Evolutionary conservation across 2,329 filamentous ascomycete genomes (phyloP).

Genomic region (Teratosphaeria destructans): DNA sequence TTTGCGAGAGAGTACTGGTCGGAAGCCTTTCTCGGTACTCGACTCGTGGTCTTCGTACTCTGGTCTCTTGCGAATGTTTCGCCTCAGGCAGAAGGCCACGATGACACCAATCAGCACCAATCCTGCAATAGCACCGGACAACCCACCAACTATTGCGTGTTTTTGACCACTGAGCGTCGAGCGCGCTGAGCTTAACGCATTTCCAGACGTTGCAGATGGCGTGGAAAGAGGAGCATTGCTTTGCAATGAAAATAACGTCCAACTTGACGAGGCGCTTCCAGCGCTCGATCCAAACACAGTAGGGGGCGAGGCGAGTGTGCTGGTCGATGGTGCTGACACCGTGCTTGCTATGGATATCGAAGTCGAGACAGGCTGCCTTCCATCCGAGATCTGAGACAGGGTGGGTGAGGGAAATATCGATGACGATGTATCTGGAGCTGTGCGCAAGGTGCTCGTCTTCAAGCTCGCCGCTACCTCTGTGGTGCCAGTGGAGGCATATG

Average conservation of each 20-base stretch:
- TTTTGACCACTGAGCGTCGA: slow-evolving; percentile 7
- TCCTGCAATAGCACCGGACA: slow-evolving; percentile 22
- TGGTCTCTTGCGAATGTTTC: slow-evolving; percentile 8
- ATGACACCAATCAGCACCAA: slow-evolving; percentile 19
- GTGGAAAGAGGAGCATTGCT: neutral
- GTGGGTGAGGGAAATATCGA: neutral
- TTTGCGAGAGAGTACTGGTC: slow-evolving; percentile 3
- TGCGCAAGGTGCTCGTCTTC: neutral
- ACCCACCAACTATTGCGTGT: slow-evolving; percentile 21
- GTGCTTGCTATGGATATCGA: neutral
- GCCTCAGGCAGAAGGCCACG: slow-evolving; percentile 17
- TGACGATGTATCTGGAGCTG: neutral
- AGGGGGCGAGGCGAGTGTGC: neutral
- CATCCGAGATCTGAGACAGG: neutral
- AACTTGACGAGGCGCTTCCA: neutral
- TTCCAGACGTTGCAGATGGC: neutral
- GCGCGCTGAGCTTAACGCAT: neutral
- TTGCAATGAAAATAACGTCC: neutral
- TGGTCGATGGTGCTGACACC: neutral
- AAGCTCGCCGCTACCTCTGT: neutral
- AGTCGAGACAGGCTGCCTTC: neutral
- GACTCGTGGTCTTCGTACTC: slow-evolving; percentile 5
- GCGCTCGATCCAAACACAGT: neutral
- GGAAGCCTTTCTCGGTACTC: slow-evolving; percentile 4
- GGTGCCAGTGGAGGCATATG: neutral